These are phyloP conservation scores for Cryphonectria japonica DNA, from an alignment of 2,329 filamentous ascomycete species.

Conservation along the genomic window DNA sequence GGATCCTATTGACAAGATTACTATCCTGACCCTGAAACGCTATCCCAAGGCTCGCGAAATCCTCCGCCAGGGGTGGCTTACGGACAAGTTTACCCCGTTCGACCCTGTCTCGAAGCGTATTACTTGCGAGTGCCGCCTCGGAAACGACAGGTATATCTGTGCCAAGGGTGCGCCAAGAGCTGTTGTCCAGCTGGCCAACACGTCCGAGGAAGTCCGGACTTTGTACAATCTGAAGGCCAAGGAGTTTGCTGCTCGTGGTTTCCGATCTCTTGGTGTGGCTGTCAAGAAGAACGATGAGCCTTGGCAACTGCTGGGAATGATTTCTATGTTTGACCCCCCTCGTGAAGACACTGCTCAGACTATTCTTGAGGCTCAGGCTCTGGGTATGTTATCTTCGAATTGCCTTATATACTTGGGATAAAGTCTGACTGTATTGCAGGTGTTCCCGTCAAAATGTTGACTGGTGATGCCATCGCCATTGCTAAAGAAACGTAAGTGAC, in stretches of 20 bases:
- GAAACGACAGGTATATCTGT: constrained; percentile 71
- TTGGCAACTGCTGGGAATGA: constrained; percentile 75
- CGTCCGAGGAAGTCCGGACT: constrained; percentile 65
- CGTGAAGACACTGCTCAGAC: constrained; percentile 80
- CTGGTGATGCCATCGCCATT: constrained; percentile 78
- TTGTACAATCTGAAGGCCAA: constrained; percentile 74
- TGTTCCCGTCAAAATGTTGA: constrained; percentile 80
- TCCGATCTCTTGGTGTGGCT: constrained; percentile 78
- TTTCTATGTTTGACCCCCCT: constrained; percentile 81
- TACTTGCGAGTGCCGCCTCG: constrained; percentile 69
- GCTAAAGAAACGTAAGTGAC: constrained; percentile 67
- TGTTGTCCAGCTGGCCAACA: constrained; percentile 70
- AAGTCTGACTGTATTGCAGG: constrained; percentile 41
- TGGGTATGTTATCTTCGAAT: constrained; percentile 3
- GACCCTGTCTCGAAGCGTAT: constrained; percentile 82
- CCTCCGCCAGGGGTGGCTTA: constrained; percentile 74
- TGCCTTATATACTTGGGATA: background rate
- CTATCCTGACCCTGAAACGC: constrained; percentile 73
- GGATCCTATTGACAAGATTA: constrained; percentile 80
- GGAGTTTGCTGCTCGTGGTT: constrained; percentile 78
- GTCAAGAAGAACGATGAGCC: constrained; percentile 43
- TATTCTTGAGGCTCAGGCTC: constrained; percentile 64
- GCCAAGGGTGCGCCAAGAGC: constrained; percentile 80
- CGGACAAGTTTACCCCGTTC: constrained; percentile 77
- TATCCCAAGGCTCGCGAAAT: constrained; percentile 80